A percentile compares a stretch with the other conserved stretches of the same genome.
Conservation (phyloP, 768 basidiomycete genomes). For the Lyophyllum semitale region DNA sequence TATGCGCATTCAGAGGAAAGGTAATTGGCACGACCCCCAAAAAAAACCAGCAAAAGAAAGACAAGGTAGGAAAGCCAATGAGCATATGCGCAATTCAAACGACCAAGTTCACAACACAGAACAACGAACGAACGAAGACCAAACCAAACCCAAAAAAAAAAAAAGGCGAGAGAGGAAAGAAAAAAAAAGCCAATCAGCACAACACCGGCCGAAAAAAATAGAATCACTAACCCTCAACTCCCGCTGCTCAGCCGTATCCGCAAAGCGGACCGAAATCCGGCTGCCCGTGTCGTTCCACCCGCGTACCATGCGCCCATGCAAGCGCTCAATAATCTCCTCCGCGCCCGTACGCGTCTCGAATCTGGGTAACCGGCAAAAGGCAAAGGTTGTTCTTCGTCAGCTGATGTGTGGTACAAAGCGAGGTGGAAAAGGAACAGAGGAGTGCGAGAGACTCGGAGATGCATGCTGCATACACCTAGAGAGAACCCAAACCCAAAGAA, state of each 20-base stretch:
- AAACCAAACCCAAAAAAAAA: too few species aligned
- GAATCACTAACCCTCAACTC: constrained; percentile 65
- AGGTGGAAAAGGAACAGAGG: background rate
- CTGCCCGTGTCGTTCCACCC: constrained; percentile 79
- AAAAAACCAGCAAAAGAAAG: background rate
- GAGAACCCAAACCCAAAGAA: constrained; percentile 4
- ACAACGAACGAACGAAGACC: too few species aligned
- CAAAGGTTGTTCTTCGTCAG: background rate
- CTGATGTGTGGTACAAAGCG: background rate
- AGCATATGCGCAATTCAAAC: background rate
- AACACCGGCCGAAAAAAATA: constrained; percentile 2
- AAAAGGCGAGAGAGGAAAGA: background rate
- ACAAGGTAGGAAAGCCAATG: background rate
- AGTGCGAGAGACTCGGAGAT: too few species aligned
- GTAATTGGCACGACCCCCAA: too few species aligned
- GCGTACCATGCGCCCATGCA: constrained; percentile 80
- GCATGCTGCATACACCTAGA: too few species aligned
- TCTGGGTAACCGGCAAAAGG: constrained; percentile 35
- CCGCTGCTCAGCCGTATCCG: constrained; percentile 76
- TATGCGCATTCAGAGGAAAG: too few species aligned
- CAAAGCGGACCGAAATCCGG: constrained; percentile 78
- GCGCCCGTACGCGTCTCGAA: constrained; percentile 72
- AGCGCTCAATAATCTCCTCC: constrained; percentile 73
- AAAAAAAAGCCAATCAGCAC: background rate
- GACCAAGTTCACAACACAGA: too few species aligned